phyloP scores from a whole-genome alignment of 768 basidiomycete species.

The Boletus coccyginus region DNA sequence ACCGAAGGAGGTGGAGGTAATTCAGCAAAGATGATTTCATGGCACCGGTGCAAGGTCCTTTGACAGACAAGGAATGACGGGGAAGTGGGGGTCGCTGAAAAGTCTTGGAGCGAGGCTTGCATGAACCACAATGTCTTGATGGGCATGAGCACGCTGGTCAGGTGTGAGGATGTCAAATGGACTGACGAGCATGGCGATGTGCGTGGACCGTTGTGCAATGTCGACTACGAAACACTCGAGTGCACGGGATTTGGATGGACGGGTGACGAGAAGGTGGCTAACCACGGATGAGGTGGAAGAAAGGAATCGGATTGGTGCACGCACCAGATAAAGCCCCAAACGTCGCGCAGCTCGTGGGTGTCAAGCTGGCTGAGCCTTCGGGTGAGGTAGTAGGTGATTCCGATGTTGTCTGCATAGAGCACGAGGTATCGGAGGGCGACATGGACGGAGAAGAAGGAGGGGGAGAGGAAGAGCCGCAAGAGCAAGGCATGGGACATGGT shows the following conservation, averaged over 20 bases:
- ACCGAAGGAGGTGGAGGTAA: slow-evolving; percentile 60
- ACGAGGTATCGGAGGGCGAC: slow-evolving; percentile 88
- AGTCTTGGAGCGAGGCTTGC: slow-evolving; percentile 90
- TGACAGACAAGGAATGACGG: slow-evolving; percentile 89
- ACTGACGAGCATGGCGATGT: slow-evolving; percentile 93
- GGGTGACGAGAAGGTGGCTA: slow-evolving; percentile 93
- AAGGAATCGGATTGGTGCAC: slow-evolving; percentile 6
- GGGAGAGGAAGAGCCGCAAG: slow-evolving; percentile 88
- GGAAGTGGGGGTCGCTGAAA: slow-evolving; percentile 52
- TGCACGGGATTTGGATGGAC: slow-evolving; percentile 87
- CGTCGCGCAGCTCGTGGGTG: slow-evolving; percentile 70
- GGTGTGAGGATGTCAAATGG: slow-evolving; percentile 15
- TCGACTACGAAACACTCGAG: slow-evolving; percentile 93
- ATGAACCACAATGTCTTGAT: slow-evolving; percentile 94
- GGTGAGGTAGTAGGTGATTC: slow-evolving; percentile 88
- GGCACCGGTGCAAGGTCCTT: slow-evolving; percentile 84
- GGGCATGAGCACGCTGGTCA: slow-evolving; percentile 9
- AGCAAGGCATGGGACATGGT: slow-evolving; percentile 74
- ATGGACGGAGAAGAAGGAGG: slow-evolving; percentile 91
- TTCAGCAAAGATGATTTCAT: slow-evolving; percentile 95
- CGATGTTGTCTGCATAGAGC: slow-evolving; percentile 81
- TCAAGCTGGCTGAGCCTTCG: slow-evolving; percentile 66
- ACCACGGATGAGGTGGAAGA: slow-evolving; percentile 11
- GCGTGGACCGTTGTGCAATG: slow-evolving; percentile 84
- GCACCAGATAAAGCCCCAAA: slow-evolving; percentile 90